These are phyloP conservation scores for Vitis cinerea DNA, from an alignment of 164 flowering plant genomes.

Conservation along the genomic window DNA sequence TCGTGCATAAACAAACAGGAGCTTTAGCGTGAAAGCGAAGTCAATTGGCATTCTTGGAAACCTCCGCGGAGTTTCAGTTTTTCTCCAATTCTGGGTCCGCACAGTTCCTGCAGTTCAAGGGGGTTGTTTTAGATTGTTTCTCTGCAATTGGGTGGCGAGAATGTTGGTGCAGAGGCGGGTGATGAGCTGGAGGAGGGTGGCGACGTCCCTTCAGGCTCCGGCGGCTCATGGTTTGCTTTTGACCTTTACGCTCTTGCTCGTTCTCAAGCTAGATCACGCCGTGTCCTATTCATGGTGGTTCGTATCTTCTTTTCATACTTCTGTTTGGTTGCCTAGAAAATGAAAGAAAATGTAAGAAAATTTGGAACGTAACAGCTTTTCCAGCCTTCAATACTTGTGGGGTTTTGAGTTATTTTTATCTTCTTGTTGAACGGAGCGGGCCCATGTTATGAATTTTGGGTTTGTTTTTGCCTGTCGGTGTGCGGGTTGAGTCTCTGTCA, in stretches of 20 bases:
- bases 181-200: constrained; percentile 79
- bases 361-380: too few relatives aligned
- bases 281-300: constrained; percentile 82
- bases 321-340: neutral
- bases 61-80: too few relatives aligned
- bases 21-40: constrained; percentile 12
- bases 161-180: constrained; percentile 31
- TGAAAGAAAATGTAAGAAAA: neutral
- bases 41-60: neutral
- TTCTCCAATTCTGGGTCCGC: too few relatives aligned
- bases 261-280: constrained; percentile 61
- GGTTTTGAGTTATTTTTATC: neutral
- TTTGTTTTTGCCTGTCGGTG: neutral
- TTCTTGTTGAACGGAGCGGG: neutral
- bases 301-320: constrained; percentile 16
- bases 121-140: neutral
- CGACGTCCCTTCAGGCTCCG: constrained; percentile 57
- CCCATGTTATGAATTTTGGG: neutral
- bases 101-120: neutral
- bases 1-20: neutral
- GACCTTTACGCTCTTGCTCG: constrained; percentile 65
- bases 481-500: too few relatives aligned
- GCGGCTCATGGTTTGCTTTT: constrained; percentile 65
- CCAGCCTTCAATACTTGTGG: too few relatives aligned
- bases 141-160: neutral